phyloP scores from a whole-genome alignment of 768 basidiomycete genomes.

The Phlebiopsis gigantea region DNA sequence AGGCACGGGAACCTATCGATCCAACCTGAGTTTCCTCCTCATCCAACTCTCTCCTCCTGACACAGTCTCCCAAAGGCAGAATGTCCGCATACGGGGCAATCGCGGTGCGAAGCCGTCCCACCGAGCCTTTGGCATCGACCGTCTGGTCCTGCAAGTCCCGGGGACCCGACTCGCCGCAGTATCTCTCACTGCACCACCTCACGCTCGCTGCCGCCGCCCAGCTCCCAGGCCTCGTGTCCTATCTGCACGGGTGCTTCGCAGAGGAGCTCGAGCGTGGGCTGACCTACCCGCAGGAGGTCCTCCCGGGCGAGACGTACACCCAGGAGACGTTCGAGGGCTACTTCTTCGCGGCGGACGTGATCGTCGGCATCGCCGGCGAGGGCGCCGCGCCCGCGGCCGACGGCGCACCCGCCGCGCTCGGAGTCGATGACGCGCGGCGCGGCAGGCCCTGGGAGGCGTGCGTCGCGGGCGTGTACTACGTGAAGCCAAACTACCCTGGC shows the following conservation, averaged over 20 bases:
- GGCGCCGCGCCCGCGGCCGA: conserved; percentile 17
- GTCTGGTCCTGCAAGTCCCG: conserved; percentile 36
- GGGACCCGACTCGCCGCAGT: conserved; percentile 14
- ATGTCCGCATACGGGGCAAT: conserved; percentile 80
- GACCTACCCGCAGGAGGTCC: conserved; percentile 83
- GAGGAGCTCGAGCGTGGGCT: conserved; percentile 67
- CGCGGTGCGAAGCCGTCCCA: conserved; percentile 22
- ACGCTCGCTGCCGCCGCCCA: conserved; percentile 25
- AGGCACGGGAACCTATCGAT: too few relatives aligned
- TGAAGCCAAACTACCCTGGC: conserved; percentile 89
- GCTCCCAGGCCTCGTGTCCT: conserved; percentile 49
- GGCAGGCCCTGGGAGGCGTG: conserved; percentile 62
- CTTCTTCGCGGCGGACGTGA: conserved; percentile 73
- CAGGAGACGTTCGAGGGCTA: conserved; percentile 61
- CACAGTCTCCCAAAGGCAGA: too few relatives aligned
- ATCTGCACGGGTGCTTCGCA: conserved; percentile 61
- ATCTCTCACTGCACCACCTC: conserved; percentile 33
- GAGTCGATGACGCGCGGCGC: conserved; percentile 39
- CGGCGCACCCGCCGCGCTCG: conserved; percentile 21
- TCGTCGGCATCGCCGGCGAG: conserved; percentile 51
- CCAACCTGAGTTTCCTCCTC: too few relatives aligned
- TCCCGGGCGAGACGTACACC: conserved; percentile 34
- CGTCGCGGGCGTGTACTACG: conserved; percentile 77
- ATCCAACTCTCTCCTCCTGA: too few relatives aligned
- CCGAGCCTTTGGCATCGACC: conserved; percentile 39